Evolutionary conservation across 768 basidiomycete genomes (phyloP).

Genomic region (Kwoniella newhampshirensis): DNA sequence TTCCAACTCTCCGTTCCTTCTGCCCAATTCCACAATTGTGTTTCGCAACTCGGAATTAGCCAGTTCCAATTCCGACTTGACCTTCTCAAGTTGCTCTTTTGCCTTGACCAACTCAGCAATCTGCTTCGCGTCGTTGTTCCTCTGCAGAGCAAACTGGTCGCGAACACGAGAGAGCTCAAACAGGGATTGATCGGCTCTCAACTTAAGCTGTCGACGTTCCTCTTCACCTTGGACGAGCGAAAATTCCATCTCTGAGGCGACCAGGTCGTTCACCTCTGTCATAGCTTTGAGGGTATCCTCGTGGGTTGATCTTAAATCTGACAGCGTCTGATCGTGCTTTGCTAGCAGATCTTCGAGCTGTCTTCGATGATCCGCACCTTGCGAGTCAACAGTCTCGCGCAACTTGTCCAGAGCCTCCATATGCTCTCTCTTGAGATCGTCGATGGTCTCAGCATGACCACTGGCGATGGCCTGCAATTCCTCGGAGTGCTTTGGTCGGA

Average conservation of each 20-base stretch:
- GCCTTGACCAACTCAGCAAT: slow-evolving; percentile 21
- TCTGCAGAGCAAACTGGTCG: slow-evolving; percentile 36
- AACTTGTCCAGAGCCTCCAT: slow-evolving; percentile 17
- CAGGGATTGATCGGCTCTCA: slow-evolving; percentile 40
- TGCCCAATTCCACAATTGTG: slow-evolving; percentile 24
- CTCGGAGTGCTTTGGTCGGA: slow-evolving; percentile 41
- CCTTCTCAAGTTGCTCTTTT: slow-evolving; percentile 11
- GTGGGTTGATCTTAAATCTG: slow-evolving; percentile 12
- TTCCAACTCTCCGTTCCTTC: slow-evolving; percentile 26
- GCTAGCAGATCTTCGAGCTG: slow-evolving; percentile 1
- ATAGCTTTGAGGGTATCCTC: slow-evolving; percentile 13
- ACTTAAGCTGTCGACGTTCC: slow-evolving; percentile 40
- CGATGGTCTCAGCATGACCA: slow-evolving; percentile 26
- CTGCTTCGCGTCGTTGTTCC: slow-evolving; percentile 27
- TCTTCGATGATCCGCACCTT: slow-evolving; percentile 5
- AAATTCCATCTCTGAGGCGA: slow-evolving; percentile 35
- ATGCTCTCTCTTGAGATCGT: slow-evolving; percentile 18
- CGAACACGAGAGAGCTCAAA: slow-evolving; percentile 41
- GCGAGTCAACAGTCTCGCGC: slow-evolving; percentile 4
- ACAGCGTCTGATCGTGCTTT: slow-evolving; percentile 15
- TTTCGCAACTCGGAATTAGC: slow-evolving; percentile 26
- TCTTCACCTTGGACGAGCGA: slow-evolving; percentile 32
- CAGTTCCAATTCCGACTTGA: slow-evolving; percentile 29
- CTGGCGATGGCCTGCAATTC: slow-evolving; percentile 35
- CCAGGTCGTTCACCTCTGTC: slow-evolving; percentile 24